These are phyloP conservation scores for Oryza meridionalis DNA, from an alignment of 176 grass and related monocot species.

Conservation along the genomic window DNA sequence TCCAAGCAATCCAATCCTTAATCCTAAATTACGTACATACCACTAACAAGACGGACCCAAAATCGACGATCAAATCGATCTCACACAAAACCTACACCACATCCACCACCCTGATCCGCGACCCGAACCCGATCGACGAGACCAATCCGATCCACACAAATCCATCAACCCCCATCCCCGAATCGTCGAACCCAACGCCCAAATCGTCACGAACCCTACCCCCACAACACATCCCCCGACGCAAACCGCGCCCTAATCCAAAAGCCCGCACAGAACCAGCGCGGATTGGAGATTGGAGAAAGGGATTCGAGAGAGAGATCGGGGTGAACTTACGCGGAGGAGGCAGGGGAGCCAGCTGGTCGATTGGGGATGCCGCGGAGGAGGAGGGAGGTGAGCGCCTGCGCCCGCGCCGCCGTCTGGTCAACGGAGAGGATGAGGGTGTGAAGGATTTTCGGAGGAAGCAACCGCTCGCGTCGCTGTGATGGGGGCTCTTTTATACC, in stretches of 20 bases:
- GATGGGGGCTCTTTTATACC: not conserved
- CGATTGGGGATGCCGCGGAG: constrained; percentile 34
- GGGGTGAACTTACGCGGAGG: constrained; percentile 32
- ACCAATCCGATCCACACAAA: not conserved
- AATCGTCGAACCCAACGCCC: not conserved
- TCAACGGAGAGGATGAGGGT: constrained; percentile 30
- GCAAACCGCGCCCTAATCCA: not conserved
- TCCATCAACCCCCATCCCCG: not conserved
- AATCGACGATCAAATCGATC: not conserved
- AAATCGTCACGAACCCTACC: not conserved
- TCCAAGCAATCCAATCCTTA: not conserved
- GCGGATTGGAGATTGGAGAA: not conserved
- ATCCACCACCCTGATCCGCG: not conserved
- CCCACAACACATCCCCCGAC: not conserved
- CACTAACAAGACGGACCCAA: not conserved
- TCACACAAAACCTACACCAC: not conserved
- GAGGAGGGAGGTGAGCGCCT: constrained; percentile 31
- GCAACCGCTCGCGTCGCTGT: not conserved
- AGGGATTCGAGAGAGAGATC: not conserved
- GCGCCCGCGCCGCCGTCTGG: constrained; percentile 42
- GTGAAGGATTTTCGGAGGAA: constrained; percentile 33
- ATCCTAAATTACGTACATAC: not conserved
- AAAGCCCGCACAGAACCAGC: not conserved
- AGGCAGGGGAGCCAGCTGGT: constrained; percentile 48
- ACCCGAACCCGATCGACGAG: not conserved